phyloP scores from a whole-genome alignment of 2,329 filamentous ascomycete species.

The Alternaria viburni region DNA sequence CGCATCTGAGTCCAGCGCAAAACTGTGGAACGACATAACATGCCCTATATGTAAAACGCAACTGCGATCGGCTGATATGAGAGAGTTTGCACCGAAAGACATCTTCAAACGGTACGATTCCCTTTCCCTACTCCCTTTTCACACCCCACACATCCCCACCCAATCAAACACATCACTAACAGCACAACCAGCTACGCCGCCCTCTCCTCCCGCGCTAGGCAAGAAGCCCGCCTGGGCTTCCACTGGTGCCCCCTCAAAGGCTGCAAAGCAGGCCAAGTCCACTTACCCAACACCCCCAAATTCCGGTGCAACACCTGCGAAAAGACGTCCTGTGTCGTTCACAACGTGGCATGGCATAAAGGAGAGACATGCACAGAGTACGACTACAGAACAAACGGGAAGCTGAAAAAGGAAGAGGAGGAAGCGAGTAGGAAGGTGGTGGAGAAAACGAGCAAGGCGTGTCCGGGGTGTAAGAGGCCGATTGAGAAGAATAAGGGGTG shows the following conservation, averaged over 20 bases:
- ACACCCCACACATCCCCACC: neutral
- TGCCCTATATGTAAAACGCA: slow-evolving; percentile 58
- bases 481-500: slow-evolving; percentile 52
- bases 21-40: slow-evolving; percentile 55
- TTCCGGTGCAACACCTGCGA: slow-evolving; percentile 49
- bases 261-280: slow-evolving; percentile 62
- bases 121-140: neutral
- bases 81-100: slow-evolving; percentile 47
- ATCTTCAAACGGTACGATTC: neutral
- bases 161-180: neutral
- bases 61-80: slow-evolving; percentile 56
- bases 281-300: slow-evolving; percentile 51
- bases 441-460: slow-evolving; percentile 43
- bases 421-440: slow-evolving; percentile 40
- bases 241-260: slow-evolving; percentile 59
- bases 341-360: slow-evolving; percentile 47
- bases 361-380: slow-evolving; percentile 51
- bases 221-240: slow-evolving; percentile 56
- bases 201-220: slow-evolving; percentile 52
- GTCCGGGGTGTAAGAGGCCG: slow-evolving; percentile 48
- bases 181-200: slow-evolving; percentile 45
- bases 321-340: slow-evolving; percentile 45
- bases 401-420: slow-evolving; percentile 35
- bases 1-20: slow-evolving; percentile 41
- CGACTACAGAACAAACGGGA: slow-evolving; percentile 39